Percentiles rank a stretch among this genome's conserved stretches.
Conservation (phyloP, 2,329 filamentous ascomycete species). For the Colletotrichum nymphaeae region DNA sequence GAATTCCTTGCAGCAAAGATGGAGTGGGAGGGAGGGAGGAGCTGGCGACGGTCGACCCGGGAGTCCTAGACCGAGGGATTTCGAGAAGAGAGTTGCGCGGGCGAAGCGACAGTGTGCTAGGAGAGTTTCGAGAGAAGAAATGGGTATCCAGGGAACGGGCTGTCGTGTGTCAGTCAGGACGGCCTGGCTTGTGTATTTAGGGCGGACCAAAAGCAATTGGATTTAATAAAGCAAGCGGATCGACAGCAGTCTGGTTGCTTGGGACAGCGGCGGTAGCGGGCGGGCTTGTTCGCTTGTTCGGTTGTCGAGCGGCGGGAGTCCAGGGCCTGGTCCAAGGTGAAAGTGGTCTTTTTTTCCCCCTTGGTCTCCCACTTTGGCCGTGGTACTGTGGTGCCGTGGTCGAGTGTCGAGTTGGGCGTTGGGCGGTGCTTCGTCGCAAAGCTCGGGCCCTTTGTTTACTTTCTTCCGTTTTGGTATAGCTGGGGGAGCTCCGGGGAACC, state of each 20-base stretch:
- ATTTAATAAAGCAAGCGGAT: constrained; percentile 31
- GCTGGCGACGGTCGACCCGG: constrained; percentile 24
- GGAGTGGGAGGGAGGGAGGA: constrained; percentile 31
- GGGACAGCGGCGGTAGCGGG: constrained; percentile 29
- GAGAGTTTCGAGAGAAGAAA: constrained; percentile 35
- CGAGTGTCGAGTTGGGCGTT: constrained; percentile 39
- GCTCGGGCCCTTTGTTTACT: constrained; percentile 55
- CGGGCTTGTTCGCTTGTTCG: constrained; percentile 8
- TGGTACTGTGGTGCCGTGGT: not conserved
- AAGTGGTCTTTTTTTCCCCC: constrained; percentile 1
- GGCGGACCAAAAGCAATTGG: constrained; percentile 29
- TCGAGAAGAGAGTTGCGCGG: constrained; percentile 18
- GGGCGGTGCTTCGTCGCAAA: constrained; percentile 36
- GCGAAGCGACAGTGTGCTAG: constrained; percentile 16
- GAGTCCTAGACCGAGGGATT: constrained; percentile 33
- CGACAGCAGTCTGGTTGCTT: constrained; percentile 33
- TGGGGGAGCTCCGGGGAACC: constrained; percentile 36
- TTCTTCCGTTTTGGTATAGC: constrained; percentile 52
- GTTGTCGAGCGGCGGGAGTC: constrained; percentile 23
- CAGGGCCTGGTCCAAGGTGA: constrained; percentile 20
- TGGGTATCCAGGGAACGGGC: constrained; percentile 32
- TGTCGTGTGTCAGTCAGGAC: constrained; percentile 35
- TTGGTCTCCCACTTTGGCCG: not conserved
- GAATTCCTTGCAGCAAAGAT: constrained; percentile 18
- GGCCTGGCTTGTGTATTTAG: constrained; percentile 34